Evolutionary conservation across 75 land plant genomes (phyloP).

Genomic region (Ceratopteris richardii): DNA sequence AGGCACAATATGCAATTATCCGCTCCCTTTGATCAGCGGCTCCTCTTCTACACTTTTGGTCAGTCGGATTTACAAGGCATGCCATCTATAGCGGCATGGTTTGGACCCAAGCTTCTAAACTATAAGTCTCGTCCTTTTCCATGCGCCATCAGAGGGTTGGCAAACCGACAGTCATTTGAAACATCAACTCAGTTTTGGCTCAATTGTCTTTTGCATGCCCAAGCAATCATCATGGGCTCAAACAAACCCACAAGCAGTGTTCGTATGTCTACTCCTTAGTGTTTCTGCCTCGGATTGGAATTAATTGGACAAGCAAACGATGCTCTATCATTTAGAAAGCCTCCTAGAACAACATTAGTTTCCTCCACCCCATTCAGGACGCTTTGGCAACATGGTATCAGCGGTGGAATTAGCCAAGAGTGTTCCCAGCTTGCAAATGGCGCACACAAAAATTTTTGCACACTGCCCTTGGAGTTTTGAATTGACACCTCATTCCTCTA

Average conservation of each 20-base stretch:
- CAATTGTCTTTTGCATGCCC: slow-evolving; percentile 89
- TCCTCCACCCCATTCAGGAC: slow-evolving; percentile 99
- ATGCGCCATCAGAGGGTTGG: too few relatives aligned
- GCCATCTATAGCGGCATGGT: too few relatives aligned
- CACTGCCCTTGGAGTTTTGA: slow-evolving; percentile 81
- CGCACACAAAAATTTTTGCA: slow-evolving; percentile 74
- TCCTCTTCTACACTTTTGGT: too few relatives aligned
- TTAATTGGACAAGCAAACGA: slow-evolving; percentile 79
- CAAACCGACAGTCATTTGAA: slow-evolving; percentile 92
- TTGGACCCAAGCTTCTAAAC: too few relatives aligned
- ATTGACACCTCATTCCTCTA: slow-evolving; percentile 71
- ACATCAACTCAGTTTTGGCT: slow-evolving; percentile 89
- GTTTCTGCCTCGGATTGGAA: slow-evolving; percentile 88
- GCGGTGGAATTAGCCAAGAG: slow-evolving; percentile 95
- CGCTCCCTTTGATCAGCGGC: too few relatives aligned
- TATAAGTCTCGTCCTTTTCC: too few relatives aligned
- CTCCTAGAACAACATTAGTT: slow-evolving; percentile 87
- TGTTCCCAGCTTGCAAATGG: slow-evolving; percentile 83
- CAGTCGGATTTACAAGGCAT: too few relatives aligned
- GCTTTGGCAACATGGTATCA: slow-evolving; percentile 97
- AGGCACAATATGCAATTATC: too few relatives aligned
- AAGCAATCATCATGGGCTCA: slow-evolving; percentile 95
- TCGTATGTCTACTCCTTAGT: slow-evolving; percentile 77
- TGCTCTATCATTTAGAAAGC: slow-evolving; percentile 86
- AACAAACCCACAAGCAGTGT: slow-evolving; percentile 93